These are phyloP conservation scores for Endothia cerciana DNA, from an alignment of 2,329 filamentous ascomycete species.

Conservation along the genomic window DNA sequence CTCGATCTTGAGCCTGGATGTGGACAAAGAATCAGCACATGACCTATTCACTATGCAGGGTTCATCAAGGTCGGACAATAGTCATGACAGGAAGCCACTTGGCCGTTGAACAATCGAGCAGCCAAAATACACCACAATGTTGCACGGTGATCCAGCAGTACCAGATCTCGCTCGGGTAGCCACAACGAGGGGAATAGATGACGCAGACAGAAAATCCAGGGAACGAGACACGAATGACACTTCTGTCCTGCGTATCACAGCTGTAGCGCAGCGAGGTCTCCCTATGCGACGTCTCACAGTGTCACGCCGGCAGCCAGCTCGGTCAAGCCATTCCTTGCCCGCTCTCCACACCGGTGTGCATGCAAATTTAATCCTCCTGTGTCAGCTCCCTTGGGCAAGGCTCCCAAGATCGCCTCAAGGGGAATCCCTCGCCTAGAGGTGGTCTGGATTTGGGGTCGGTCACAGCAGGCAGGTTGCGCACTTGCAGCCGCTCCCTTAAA, in stretches of 20 bases:
- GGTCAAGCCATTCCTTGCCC: constrained; percentile 17
- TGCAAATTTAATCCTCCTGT: neutral
- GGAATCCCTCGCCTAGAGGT: constrained; percentile 5
- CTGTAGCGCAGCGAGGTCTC: constrained; percentile 3
- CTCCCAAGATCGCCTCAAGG: neutral
- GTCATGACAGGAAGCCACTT: constrained; percentile 20
- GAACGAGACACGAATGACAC: constrained; percentile 21
- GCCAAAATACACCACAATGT: constrained; percentile 21
- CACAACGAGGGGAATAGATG: constrained; percentile 14
- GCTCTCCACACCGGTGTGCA: constrained; percentile 26
- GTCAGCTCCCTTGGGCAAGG: neutral
- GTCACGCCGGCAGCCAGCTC: constrained; percentile 13
- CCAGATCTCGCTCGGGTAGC: constrained; percentile 23
- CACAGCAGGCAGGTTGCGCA: constrained; percentile 4
- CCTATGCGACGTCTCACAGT: constrained; percentile 17
- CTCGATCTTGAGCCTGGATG: constrained; percentile 57
- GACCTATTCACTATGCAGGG: neutral
- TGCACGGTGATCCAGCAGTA: constrained; percentile 4
- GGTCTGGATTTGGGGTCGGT: constrained; percentile 1
- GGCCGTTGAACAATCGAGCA: constrained; percentile 31
- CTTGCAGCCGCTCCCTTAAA: constrained; percentile 8
- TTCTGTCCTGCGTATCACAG: constrained; percentile 19
- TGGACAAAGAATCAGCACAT: neutral
- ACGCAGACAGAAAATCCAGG: constrained; percentile 23
- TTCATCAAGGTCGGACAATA: neutral